These are phyloP conservation scores for Mycena pura DNA, from an alignment of 768 basidiomycete genomes.

Conservation along the genomic window DNA sequence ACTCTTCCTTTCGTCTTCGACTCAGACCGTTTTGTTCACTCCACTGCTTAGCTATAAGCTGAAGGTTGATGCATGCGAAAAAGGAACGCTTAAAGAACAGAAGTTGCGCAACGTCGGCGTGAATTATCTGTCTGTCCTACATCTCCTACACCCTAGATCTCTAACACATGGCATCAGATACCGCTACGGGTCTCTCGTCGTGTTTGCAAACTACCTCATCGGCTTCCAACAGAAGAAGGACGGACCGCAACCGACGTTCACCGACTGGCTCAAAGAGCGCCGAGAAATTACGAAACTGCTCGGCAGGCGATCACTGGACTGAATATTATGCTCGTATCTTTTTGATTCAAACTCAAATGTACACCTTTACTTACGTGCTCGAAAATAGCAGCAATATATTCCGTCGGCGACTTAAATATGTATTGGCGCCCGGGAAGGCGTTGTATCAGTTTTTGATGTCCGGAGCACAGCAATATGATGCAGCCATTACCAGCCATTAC, in stretches of 20 bases:
- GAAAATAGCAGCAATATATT: too few species aligned
- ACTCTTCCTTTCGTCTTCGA: neutral
- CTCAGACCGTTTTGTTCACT: slow-evolving; percentile 1
- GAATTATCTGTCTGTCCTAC: slow-evolving; percentile 78
- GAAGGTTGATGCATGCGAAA: slow-evolving; percentile 83
- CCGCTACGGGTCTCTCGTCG: slow-evolving; percentile 90
- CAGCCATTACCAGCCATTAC: too few species aligned
- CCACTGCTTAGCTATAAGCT: slow-evolving; percentile 83
- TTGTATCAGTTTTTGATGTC: too few species aligned
- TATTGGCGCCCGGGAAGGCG: too few species aligned
- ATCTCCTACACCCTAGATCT: neutral
- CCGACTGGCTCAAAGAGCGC: slow-evolving; percentile 82
- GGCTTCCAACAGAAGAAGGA: slow-evolving; percentile 57
- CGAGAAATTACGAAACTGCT: slow-evolving; percentile 84
- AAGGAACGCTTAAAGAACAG: slow-evolving; percentile 76
- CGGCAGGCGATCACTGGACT: slow-evolving; percentile 74
- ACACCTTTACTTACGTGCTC: too few species aligned
- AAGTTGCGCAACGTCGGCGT: slow-evolving; percentile 79
- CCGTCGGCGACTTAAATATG: too few species aligned
- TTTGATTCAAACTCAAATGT: too few species aligned
- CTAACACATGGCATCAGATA: slow-evolving; percentile 54
- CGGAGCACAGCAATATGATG: too few species aligned
- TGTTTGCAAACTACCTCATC: slow-evolving; percentile 94
- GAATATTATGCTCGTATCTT: too few species aligned
- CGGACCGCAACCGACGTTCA: slow-evolving; percentile 61